Evolutionary conservation across 208 protist genomes (phyloP).

Genomic region (Tritrichomonas foetus): DNA sequence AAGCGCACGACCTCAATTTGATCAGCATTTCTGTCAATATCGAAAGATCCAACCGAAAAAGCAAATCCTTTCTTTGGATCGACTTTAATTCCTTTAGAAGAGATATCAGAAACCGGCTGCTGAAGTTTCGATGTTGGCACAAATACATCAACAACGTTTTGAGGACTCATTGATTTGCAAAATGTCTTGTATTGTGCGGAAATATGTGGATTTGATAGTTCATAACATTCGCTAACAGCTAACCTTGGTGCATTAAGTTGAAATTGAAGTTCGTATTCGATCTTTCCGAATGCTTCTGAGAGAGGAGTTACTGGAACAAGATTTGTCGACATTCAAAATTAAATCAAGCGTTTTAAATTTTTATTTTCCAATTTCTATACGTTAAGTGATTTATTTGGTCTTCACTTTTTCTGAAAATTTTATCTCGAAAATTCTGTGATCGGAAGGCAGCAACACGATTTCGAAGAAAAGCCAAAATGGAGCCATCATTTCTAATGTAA

Average conservation of each 20-base stretch:
- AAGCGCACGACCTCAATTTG: neutral
- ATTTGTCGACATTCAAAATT: neutral
- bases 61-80: neutral
- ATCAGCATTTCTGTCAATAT: neutral
- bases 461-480: no score
- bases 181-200: neutral
- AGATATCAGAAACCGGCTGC: neutral
- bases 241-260: neutral
- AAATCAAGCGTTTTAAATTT: no score
- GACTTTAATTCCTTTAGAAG: neutral
- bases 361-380: no score
- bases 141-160: constrained; percentile 16
- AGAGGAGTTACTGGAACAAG: neutral
- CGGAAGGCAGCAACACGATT: no score
- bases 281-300: neutral
- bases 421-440: no score
- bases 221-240: neutral
- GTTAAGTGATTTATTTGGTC: no score
- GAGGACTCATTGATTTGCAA: neutral
- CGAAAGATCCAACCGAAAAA: neutral
- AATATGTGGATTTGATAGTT: constrained; percentile 26
- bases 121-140: neutral
- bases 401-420: no score
- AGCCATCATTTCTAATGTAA: no score
- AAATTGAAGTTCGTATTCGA: constrained; percentile 14